Conservation (phyloP, 768 basidiomycete species). For the Rhizopogon salebrosus region DNA sequence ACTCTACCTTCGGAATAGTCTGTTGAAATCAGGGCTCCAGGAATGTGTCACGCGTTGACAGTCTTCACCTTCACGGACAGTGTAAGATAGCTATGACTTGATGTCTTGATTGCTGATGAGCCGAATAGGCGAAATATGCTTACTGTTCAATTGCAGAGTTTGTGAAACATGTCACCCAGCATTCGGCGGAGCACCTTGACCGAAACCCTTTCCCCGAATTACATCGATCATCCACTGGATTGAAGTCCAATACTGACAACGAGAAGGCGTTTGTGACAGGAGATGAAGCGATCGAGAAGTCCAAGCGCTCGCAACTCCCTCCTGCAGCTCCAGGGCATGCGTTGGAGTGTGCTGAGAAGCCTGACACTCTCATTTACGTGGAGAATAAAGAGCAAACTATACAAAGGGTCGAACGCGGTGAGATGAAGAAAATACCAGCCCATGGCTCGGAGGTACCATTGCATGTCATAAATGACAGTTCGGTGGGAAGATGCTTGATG, state of each 20-base stretch:
- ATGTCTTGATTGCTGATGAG: background rate
- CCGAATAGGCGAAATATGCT: slow-evolving; percentile 48
- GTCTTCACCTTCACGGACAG: slow-evolving; percentile 63
- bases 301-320: background rate
- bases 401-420: slow-evolving; percentile 19
- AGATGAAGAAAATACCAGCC: background rate
- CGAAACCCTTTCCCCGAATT: slow-evolving; percentile 45
- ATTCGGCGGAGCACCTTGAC: slow-evolving; percentile 31
- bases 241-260: slow-evolving; percentile 10
- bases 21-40: slow-evolving; percentile 24
- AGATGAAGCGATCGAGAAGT: slow-evolving; percentile 4
- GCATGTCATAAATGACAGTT: background rate
- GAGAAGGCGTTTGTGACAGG: slow-evolving; percentile 9
- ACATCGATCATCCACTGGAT: slow-evolving; percentile 24
- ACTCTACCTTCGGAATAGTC: background rate
- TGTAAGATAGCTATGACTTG: slow-evolving; percentile 30
- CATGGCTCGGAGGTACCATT: background rate
- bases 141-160: slow-evolving; percentile 57
- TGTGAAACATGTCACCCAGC: slow-evolving; percentile 45
- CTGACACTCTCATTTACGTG: slow-evolving; percentile 24
- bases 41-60: slow-evolving; percentile 71
- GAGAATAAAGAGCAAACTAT: slow-evolving; percentile 23
- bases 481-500: background rate
- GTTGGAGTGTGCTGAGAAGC: background rate
- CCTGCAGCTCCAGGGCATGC: background rate